These are phyloP conservation scores for Elsinoe necatrix DNA, from an alignment of 2,329 filamentous ascomycete species.

Conservation along the genomic window DNA sequence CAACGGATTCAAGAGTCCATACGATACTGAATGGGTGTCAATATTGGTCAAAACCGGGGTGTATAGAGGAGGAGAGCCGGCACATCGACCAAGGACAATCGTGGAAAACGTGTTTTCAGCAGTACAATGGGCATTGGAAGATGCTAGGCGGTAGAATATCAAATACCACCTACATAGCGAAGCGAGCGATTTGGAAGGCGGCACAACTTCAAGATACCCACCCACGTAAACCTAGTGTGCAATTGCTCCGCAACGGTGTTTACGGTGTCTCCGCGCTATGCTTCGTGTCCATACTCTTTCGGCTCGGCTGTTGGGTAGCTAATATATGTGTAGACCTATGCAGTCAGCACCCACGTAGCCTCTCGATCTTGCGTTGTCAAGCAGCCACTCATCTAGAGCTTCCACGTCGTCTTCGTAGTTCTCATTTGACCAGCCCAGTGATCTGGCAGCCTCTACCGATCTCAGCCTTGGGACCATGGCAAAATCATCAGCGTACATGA, in stretches of 20 bases:
- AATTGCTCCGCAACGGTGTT: background rate
- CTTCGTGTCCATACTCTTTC: background rate
- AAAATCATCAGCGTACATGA: conserved; percentile 33
- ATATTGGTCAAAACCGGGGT: conserved; percentile 76
- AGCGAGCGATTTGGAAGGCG: background rate
- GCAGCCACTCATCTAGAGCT: conserved; percentile 33
- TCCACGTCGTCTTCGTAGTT: conserved; percentile 30
- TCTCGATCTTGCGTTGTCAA: conserved; percentile 30
- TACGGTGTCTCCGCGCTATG: background rate
- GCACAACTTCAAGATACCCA: conserved; percentile 2
- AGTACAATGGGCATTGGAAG: conserved; percentile 65
- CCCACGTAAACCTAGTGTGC: background rate
- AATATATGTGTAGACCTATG: background rate
- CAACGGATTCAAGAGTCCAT: conserved; percentile 60
- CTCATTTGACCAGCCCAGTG: conserved; percentile 32
- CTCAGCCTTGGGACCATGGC: conserved; percentile 33
- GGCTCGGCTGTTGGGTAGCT: background rate
- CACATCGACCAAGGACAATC: conserved; percentile 54
- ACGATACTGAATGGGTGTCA: conserved; percentile 66
- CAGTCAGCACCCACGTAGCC: background rate
- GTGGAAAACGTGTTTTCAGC: conserved; percentile 68
- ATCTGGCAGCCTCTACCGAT: conserved; percentile 31
- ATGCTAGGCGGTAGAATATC: conserved; percentile 33
- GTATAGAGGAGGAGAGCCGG: conserved; percentile 52
- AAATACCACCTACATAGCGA: background rate